A percentile compares a stretch with the other conserved stretches of the same genome.
Evolutionary conservation across 1,284 basidiomycete genomes (phyloP).

Genomic region (Apiotrichum siamense): DNA sequence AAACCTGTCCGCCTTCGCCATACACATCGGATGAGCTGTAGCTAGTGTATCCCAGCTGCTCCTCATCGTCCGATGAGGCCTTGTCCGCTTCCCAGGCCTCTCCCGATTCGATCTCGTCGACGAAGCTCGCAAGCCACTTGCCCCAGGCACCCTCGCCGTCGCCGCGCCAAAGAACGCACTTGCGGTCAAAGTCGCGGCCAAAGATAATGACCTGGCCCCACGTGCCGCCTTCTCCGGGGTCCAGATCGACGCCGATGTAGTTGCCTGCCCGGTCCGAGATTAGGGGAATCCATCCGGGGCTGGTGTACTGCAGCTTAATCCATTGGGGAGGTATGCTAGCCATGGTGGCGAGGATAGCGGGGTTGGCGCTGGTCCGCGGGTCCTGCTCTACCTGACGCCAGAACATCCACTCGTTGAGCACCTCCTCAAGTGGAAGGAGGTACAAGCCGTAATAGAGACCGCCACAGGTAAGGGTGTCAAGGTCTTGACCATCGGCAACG

Average conservation of each 20-base stretch:
- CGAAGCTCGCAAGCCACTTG: slow-evolving; percentile 85
- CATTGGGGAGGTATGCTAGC: slow-evolving; percentile 83
- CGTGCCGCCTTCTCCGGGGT: slow-evolving; percentile 67
- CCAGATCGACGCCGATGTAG: slow-evolving; percentile 93
- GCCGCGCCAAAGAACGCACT: slow-evolving; percentile 87
- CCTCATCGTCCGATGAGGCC: slow-evolving; percentile 49
- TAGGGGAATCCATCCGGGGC: slow-evolving; percentile 92
- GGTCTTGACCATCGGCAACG: slow-evolving; percentile 76
- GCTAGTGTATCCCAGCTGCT: slow-evolving; percentile 78
- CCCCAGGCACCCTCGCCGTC: slow-evolving; percentile 92
- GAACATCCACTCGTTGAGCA: slow-evolving; percentile 85
- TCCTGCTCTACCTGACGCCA: slow-evolving; percentile 88
- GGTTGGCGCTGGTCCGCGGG: slow-evolving; percentile 63
- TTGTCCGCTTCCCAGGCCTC: slow-evolving; percentile 75
- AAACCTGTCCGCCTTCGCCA: slow-evolving; percentile 56
- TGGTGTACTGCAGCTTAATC: slow-evolving; percentile 84
- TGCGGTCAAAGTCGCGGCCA: slow-evolving; percentile 95
- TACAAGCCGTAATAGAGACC: slow-evolving; percentile 83
- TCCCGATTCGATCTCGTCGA: slow-evolving; percentile 84
- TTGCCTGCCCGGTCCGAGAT: slow-evolving; percentile 90
- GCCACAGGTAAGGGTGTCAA: slow-evolving; percentile 56
- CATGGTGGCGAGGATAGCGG: slow-evolving; percentile 68
- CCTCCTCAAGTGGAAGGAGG: slow-evolving; percentile 77
- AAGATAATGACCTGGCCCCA: slow-evolving; percentile 95
- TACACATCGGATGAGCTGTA: slow-evolving; percentile 72